Percentiles rank a stretch among this genome's conserved stretches.
Evolutionary conservation across 2,329 filamentous ascomycete species (phyloP).

Genomic region (Dactylonectria estremocensis): DNA sequence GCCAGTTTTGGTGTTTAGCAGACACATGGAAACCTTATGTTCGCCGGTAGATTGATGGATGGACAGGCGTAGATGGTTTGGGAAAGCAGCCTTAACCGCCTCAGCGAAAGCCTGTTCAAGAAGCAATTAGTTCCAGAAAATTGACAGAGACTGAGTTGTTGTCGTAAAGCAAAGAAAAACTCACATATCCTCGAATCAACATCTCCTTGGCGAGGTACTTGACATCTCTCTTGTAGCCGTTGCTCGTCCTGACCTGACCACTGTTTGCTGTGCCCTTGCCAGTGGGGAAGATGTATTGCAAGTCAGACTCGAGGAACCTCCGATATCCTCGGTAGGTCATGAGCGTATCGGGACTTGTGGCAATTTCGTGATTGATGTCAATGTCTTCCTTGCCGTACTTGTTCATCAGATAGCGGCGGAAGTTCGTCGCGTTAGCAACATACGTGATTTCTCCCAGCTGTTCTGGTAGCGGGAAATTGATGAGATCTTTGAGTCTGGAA

Average conservation of each 20-base stretch:
- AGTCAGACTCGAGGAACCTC: conserved; percentile 49
- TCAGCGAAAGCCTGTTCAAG: conserved; percentile 47
- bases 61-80: conserved; percentile 48
- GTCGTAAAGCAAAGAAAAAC: too few relatives aligned
- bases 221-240: conserved; percentile 45
- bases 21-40: conserved; percentile 48
- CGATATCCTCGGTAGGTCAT: conserved; percentile 51
- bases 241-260: conserved; percentile 28
- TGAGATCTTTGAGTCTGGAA: conserved; percentile 61
- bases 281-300: conserved; percentile 48
- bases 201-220: conserved; percentile 52
- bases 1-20: conserved; percentile 49
- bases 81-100: conserved; percentile 47
- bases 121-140: background rate
- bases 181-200: conserved; percentile 49
- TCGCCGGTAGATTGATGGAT: conserved; percentile 50
- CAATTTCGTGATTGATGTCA: conserved; percentile 50
- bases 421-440: conserved; percentile 51
- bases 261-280: conserved; percentile 21
- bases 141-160: background rate
- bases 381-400: conserved; percentile 42
- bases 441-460: conserved; percentile 60
- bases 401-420: conserved; percentile 48
- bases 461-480: conserved; percentile 56
- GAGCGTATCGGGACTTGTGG: conserved; percentile 44